phyloP scores from a whole-genome alignment of 148 eudicot genomes.

The Spergularia marina region DNA sequence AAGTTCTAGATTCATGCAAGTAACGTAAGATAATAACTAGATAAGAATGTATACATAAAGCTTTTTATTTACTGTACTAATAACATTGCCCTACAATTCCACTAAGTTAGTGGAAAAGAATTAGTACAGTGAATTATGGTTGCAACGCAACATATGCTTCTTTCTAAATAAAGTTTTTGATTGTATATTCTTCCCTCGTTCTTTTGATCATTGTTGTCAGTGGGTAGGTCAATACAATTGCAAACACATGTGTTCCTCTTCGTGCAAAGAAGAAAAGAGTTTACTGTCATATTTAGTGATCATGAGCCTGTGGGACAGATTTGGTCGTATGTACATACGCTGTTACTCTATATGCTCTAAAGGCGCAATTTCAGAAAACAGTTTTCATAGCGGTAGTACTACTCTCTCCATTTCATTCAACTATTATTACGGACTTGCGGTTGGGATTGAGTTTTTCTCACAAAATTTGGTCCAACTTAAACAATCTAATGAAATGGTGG shows the following conservation, averaged over 20 bases:
- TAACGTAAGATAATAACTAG: constrained; percentile 6
- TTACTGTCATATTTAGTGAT: neutral
- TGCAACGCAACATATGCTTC: neutral
- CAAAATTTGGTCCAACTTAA: too few relatives aligned
- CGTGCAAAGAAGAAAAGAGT: neutral
- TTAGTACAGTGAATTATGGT: neutral
- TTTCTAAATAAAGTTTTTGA: neutral
- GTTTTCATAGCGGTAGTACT: too few relatives aligned
- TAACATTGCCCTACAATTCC: constrained; percentile 10
- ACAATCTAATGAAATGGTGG: too few relatives aligned
- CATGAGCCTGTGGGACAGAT: constrained; percentile 11
- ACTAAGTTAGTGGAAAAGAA: constrained; percentile 15
- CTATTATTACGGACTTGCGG: too few relatives aligned
- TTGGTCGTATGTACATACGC: too few relatives aligned
- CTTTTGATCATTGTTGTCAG: constrained; percentile 17
- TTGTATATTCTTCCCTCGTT: neutral
- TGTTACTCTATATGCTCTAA: too few relatives aligned
- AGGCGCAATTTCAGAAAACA: too few relatives aligned
- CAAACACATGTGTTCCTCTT: constrained; percentile 16
- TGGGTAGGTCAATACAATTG: constrained; percentile 30
- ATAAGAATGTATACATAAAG: neutral
- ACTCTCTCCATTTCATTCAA: too few relatives aligned
- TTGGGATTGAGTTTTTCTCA: too few relatives aligned
- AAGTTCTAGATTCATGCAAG: constrained; percentile 25
- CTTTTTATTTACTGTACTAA: too few relatives aligned